Evolutionary conservation across 2,329 filamentous ascomycete species (phyloP).

Genomic region (Mycocentrospora acerina): DNA sequence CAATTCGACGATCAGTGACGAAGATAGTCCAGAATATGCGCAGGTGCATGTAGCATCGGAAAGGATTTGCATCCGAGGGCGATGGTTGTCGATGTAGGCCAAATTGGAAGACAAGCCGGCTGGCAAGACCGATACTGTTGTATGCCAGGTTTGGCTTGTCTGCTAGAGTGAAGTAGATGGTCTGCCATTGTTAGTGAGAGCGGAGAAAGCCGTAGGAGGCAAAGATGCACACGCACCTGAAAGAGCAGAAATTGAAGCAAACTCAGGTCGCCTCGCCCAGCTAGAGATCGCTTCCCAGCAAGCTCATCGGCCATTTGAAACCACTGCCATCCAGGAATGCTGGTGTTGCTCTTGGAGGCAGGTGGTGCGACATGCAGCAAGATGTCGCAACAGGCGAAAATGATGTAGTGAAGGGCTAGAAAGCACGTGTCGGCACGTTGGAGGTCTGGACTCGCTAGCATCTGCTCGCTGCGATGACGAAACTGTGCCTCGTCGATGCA

Average conservation of each 20-base stretch:
- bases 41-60: conserved; percentile 25
- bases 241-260: conserved; percentile 32
- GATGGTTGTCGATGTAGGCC: conserved; percentile 30
- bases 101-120: conserved; percentile 29
- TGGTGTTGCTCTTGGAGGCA: conserved; percentile 7
- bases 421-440: conserved; percentile 22
- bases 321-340: conserved; percentile 31
- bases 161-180: conserved; percentile 25
- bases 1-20: conserved; percentile 30
- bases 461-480: conserved; percentile 19
- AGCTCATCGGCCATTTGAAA: conserved; percentile 29
- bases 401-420: conserved; percentile 32
- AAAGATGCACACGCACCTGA: conserved; percentile 19
- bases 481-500: conserved; percentile 35
- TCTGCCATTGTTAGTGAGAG: conserved; percentile 17
- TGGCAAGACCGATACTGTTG: conserved; percentile 30
- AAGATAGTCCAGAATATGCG: conserved; percentile 34
- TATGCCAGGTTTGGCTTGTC: conserved; percentile 34
- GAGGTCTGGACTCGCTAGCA: conserved; percentile 22
- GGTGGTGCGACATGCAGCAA: conserved; percentile 6
- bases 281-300: conserved; percentile 25
- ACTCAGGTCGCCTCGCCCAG: conserved; percentile 21
- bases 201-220: too few relatives aligned
- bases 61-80: conserved; percentile 13
- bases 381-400: conserved; percentile 29